Evolutionary conservation across 345 rosid genomes (phyloP).

Genomic region (Mallotus nudiflorus): DNA sequence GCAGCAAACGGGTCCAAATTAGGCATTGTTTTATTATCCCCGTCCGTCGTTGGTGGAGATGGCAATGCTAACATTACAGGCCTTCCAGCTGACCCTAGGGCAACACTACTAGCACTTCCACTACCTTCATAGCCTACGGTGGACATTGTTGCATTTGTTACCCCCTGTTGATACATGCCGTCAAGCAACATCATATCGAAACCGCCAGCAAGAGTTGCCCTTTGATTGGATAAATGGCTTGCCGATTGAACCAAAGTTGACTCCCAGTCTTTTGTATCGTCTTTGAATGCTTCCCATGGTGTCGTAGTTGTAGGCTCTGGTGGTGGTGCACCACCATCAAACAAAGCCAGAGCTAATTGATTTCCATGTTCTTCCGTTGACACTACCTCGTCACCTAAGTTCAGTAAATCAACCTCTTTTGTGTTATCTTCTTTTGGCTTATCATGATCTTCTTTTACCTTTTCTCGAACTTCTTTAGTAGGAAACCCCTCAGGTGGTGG

Average conservation of each 20-base stretch:
- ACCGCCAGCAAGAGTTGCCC: constrained; percentile 46
- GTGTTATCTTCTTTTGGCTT: constrained; percentile 4
- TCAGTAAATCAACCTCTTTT: constrained; percentile 55
- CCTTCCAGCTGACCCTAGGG: constrained; percentile 47
- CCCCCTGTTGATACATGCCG: constrained; percentile 63
- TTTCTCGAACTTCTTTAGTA: constrained; percentile 25
- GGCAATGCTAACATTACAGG: constrained; percentile 53
- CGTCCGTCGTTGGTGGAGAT: constrained; percentile 34
- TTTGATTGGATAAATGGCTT: constrained; percentile 44
- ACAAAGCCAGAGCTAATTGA: constrained; percentile 58
- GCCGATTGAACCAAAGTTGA: constrained; percentile 67
- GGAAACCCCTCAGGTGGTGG: constrained; percentile 52
- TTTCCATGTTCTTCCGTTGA: constrained; percentile 47
- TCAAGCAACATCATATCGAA: constrained; percentile 47
- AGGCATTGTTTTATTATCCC: neutral
- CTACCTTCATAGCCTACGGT: constrained; percentile 25
- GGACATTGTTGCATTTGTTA: constrained; percentile 29
- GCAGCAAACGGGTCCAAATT: constrained; percentile 56
- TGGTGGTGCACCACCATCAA: constrained; percentile 45
- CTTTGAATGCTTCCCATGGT: constrained; percentile 67
- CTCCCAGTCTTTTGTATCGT: constrained; percentile 70
- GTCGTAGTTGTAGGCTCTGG: constrained; percentile 23
- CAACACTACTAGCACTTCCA: constrained; percentile 72
- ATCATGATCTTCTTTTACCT: constrained; percentile 21
- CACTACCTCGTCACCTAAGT: constrained; percentile 45